Conservation (phyloP, 768 basidiomycete species). For the Tylopilus sp. region DNA sequence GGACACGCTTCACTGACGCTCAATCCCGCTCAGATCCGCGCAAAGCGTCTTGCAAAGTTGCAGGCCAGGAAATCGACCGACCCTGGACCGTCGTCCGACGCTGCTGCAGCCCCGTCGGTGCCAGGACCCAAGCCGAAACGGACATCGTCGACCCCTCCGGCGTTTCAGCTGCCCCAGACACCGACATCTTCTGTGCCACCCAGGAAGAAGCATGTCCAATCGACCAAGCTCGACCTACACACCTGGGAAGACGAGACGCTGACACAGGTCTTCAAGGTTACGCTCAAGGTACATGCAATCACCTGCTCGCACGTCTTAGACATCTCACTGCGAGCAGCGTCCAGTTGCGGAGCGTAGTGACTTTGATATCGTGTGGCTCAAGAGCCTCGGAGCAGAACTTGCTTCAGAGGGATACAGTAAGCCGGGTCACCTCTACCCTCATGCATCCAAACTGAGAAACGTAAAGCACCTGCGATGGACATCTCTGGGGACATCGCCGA, state of each 20-base stretch:
- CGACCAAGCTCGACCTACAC: constrained; percentile 48
- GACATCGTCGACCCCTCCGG: constrained; percentile 18
- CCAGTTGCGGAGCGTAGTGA: constrained; percentile 55
- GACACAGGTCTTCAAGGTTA: constrained; percentile 67
- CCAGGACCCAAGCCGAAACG: constrained; percentile 34
- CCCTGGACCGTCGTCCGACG: constrained; percentile 32
- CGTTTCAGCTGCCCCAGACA: constrained; percentile 24
- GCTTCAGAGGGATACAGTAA: constrained; percentile 52
- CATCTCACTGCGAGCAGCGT: constrained; percentile 39
- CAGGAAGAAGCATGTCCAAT: constrained; percentile 47
- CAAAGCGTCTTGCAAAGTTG: constrained; percentile 88
- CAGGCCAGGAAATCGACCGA: constrained; percentile 44
- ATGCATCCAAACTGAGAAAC: not conserved
- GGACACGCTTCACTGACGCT: not conserved
- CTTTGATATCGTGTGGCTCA: constrained; percentile 81
- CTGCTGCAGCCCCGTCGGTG: constrained; percentile 18
- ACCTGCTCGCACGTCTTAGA: not conserved
- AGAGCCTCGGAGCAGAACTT: constrained; percentile 67
- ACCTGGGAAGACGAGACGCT: constrained; percentile 77
- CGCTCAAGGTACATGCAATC: constrained; percentile 61
- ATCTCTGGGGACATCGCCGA: constrained; percentile 64
- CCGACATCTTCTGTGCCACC: constrained; percentile 33
- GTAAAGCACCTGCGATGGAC: constrained; percentile 36
- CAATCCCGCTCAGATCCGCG: constrained; percentile 61
- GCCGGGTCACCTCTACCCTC: not conserved